phyloP scores from a whole-genome alignment of 257 asterid genomes.

The Thymus quinquecostatus region DNA sequence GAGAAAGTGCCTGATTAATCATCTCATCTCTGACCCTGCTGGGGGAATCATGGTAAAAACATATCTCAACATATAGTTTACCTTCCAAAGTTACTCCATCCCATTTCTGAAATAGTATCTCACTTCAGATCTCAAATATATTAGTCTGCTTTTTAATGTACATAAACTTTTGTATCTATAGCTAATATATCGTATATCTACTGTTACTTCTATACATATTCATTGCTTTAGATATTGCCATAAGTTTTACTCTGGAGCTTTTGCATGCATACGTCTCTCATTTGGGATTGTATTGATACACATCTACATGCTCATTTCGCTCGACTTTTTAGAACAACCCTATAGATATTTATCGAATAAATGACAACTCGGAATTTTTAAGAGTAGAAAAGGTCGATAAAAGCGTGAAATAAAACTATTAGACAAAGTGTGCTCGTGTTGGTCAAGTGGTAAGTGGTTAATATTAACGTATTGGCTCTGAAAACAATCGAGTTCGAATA shows the following conservation, averaged over 20 bases:
- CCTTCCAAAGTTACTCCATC: not conserved
- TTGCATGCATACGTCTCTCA: no score
- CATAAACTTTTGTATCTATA: conserved; percentile 19
- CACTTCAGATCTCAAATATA: not conserved
- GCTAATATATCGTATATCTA: not conserved
- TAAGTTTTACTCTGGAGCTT: conserved; percentile 3
- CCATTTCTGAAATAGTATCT: conserved; percentile 1
- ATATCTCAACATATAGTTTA: conserved; percentile 60
- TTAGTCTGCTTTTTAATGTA: conserved; percentile 18
- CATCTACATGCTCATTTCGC: no score
- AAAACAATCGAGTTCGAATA: no score
- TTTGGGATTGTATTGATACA: no score
- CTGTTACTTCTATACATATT: not conserved
- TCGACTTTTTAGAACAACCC: no score
- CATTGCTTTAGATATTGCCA: conserved; percentile 7
- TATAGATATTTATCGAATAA: no score
- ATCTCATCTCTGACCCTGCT: conserved; percentile 93
- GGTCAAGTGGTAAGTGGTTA: no score
- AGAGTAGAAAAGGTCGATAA: no score
- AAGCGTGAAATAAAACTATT: no score
- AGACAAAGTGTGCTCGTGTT: no score
- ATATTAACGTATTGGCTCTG: no score
- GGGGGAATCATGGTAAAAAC: conserved; percentile 87
- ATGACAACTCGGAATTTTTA: no score
- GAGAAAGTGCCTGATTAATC: conserved; percentile 87